Evolutionary conservation across 176 grass and related monocot species (phyloP), one percentile per base, ranked within the genome.

Genomic region (Phragmites australis): DNA sequence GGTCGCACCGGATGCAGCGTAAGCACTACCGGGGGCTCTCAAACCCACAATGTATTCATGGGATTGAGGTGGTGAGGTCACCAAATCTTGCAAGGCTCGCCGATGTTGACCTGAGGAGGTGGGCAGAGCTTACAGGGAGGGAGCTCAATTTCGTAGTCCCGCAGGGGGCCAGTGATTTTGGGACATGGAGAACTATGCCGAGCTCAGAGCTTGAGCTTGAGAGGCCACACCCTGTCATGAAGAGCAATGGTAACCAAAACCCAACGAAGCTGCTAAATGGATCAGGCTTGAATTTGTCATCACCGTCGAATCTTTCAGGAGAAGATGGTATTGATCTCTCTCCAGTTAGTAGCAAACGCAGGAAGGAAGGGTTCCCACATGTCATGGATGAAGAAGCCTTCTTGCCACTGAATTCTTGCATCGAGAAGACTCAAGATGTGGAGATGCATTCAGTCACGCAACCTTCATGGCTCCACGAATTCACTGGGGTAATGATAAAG

Each of bases 11-110:
- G 77, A 99, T 99, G 96, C 96, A 99, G 86, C 86, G 96, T 1
- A 99, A 99, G 86, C 96, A 99, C 51, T 99, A 99, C 29, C 70
- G 96, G 22, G 96, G 96, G 2, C 92, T 99, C 25, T 99, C 96
- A 3, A 99, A 99, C 78, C 96, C 96, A 0, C 96, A 99, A 60
- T 99, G 96, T 74, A 91, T 99, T 17, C 96, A 99, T 82, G 96
- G 96, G n/a, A 93, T 99, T 31, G 96, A 99, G 69, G 79, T 99
- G 40, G 84, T 99, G 12, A 90, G 18, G 14, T 86, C 84, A 13
- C 92, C 96, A 67, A 99, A 75, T 86, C 88, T 95, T 43, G 74
- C 50, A 19, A 55, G 83, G 25, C 82, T 93, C 83, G 70, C 88
- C 3, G 96, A 95, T 4, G 86, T 50, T n/a, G 92, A 99, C 81